Evolutionary conservation across 805 yeast species (phyloP).

Genomic region (Debaryomyces prosopidis): DNA sequence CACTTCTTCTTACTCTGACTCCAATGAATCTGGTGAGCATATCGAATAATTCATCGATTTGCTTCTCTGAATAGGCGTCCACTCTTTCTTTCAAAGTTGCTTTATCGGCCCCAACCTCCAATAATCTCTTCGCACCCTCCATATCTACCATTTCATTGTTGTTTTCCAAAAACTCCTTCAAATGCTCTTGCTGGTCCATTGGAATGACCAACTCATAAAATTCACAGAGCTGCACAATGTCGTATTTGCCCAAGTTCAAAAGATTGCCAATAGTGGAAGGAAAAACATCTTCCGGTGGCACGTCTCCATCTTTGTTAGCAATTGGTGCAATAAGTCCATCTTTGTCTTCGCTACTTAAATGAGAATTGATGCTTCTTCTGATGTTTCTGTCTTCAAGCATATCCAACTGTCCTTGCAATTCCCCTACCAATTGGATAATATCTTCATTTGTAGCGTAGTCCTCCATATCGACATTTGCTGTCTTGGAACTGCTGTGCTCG

Average conservation of each 20-base stretch:
- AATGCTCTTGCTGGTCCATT: slow-evolving; percentile 51
- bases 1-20: slow-evolving; percentile 52
- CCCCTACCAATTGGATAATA: slow-evolving; percentile 82
- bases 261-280: slow-evolving; percentile 63
- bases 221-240: slow-evolving; percentile 55
- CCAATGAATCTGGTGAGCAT: slow-evolving; percentile 73
- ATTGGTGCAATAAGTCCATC: slow-evolving; percentile 55
- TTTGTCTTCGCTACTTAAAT: slow-evolving; percentile 41
- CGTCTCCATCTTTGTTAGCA: slow-evolving; percentile 77
- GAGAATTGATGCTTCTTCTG: slow-evolving; percentile 67
- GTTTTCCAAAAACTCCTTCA: slow-evolving; percentile 12
- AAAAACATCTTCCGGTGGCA: slow-evolving; percentile 51
- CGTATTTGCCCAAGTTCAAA: slow-evolving; percentile 41
- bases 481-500: slow-evolving; percentile 3
- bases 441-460: slow-evolving; percentile 82
- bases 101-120: slow-evolving; percentile 1
- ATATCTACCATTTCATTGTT: slow-evolving; percentile 2
- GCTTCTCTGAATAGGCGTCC: slow-evolving; percentile 41
- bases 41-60: slow-evolving; percentile 55
- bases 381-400: slow-evolving; percentile 74
- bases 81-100: slow-evolving; percentile 6
- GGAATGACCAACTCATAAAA: slow-evolving; percentile 81
- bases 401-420: slow-evolving; percentile 85
- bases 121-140: slow-evolving; percentile 10
- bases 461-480: slow-evolving; percentile 30